Base-by-base conservation (phyloP, 345 rosid genomes). In the Mallotus nudiflorus region DNA sequence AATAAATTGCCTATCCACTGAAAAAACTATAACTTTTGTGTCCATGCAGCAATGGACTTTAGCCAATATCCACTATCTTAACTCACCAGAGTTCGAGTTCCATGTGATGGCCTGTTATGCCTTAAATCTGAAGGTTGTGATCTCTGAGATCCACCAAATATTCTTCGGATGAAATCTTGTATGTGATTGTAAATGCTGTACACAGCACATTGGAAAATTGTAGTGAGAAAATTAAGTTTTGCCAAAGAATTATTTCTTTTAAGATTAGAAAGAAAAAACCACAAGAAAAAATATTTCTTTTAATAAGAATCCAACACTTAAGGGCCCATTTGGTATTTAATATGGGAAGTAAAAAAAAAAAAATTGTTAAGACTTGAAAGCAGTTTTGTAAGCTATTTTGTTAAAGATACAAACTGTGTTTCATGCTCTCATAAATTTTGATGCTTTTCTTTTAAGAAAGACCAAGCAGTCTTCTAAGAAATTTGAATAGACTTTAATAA, bases 151-250 rank as follows among this genome's bases (percentile, higher is more conserved):
- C 27, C 54, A 44, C 68, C 65, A 16, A 67, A 51, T 56, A 66
- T 49, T 67, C 83, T 80, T 42, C 37, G 69, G 11, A 71, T 60
- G 45, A 79, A 64, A 20, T 67, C 86, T 29, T 80, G 78, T 16
- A 67, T 16, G 57, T 83, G 84, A 62, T 80, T 75, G 62, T 75
- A 74, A 52, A 62, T 82, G 78, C 80, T 73, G 79, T 56, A 48
- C 16, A 53, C 33, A 16, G 35, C 37, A 60, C 53, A 67, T 1
- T 61, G 28, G 60, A 75, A 60, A 18, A 53, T 19, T 5, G 33
- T 33, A 18, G 6, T 54, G 22, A 63, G 70, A 65, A 16, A 63
- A 16, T 22, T 11, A n/a, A 42, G 15, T 15, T 33, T 62, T 48
- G 39, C 31, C 58, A 49, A 57, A 33, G 33, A 60, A 53, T 48